phyloP scores from a whole-genome alignment of 2,329 filamentous ascomycete genomes.

The Sphaerulina vaccinii region DNA sequence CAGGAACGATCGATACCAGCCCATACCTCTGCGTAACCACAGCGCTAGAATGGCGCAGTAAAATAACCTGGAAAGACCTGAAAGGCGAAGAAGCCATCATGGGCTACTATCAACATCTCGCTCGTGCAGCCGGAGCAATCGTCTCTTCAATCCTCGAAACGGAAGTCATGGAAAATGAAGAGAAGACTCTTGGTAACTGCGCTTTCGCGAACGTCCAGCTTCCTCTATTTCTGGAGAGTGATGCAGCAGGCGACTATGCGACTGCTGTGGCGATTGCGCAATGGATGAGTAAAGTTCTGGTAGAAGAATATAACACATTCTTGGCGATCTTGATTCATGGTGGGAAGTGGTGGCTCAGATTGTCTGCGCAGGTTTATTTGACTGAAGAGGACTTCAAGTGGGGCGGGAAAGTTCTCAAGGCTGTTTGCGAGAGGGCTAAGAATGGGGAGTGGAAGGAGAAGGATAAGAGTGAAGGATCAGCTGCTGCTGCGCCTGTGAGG shows the following conservation, averaged over 20 bases:
- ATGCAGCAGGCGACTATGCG: conserved; percentile 35
- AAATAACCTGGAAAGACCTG: conserved; percentile 15
- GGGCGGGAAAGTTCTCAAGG: conserved; percentile 59
- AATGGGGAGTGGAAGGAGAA: conserved; percentile 47
- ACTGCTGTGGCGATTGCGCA: conserved; percentile 40
- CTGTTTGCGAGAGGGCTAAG: conserved; percentile 54
- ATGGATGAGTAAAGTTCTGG: conserved; percentile 41
- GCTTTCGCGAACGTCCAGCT: conserved; percentile 71
- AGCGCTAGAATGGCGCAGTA: conserved; percentile 65
- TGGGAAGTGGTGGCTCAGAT: conserved; percentile 64
- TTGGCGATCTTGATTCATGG: conserved; percentile 63
- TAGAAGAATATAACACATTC: conserved; percentile 68
- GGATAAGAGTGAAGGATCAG: too few species aligned
- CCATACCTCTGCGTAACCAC: conserved; percentile 70
- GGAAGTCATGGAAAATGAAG: conserved; percentile 66
- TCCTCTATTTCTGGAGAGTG: conserved; percentile 55
- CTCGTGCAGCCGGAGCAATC: conserved; percentile 60
- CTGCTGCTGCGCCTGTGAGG: neutral
- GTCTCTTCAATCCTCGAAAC: conserved; percentile 67
- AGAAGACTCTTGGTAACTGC: conserved; percentile 63
- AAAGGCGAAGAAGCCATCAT: conserved; percentile 72
- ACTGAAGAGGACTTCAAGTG: conserved; percentile 75
- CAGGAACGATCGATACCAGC: conserved; percentile 71
- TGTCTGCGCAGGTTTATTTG: conserved; percentile 84
- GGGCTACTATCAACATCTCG: conserved; percentile 62